Conservation (phyloP, 352 stramenopile species). For the Pythium plurisporium region DNA sequence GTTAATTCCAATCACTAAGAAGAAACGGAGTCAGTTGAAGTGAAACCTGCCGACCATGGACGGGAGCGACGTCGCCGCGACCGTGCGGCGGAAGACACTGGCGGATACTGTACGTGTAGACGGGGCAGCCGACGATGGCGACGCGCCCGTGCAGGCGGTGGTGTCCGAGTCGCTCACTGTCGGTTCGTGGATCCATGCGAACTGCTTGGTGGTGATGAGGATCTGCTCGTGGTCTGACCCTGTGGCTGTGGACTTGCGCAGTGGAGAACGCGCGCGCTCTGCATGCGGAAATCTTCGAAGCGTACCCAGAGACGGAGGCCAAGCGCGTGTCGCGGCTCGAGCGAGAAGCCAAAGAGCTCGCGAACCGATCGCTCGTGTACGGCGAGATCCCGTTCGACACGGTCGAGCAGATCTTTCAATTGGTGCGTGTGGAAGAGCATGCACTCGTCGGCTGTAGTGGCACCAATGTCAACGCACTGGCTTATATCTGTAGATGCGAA, state of each 20-base stretch:
- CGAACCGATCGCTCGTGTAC: conserved; percentile 60
- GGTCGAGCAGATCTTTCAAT: conserved; percentile 49
- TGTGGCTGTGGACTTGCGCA: conserved; percentile 13
- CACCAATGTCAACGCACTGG: neutral
- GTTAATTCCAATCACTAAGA: no score
- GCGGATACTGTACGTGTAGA: neutral
- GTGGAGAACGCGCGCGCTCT: conserved; percentile 37
- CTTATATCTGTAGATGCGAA: conserved; percentile 38
- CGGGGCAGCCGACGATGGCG: conserved; percentile 9
- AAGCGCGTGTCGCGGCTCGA: conserved; percentile 62
- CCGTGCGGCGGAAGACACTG: neutral
- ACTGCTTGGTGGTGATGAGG: neutral
- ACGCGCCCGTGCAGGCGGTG: conserved; percentile 15
- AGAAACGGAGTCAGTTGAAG: conserved; percentile 14
- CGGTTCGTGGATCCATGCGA: conserved; percentile 5
- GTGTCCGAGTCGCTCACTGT: conserved; percentile 24
- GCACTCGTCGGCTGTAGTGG: no score
- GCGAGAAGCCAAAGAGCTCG: conserved; percentile 58
- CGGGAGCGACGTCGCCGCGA: neutral
- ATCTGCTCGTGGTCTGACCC: neutral
- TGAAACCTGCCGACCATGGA: conserved; percentile 1
- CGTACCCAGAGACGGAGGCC: conserved; percentile 38
- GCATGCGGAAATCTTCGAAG: conserved; percentile 47
- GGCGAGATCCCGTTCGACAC: conserved; percentile 61
- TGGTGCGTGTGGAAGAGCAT: conserved; percentile 26